A percentile compares a stretch with the other conserved stretches of the same genome.
phyloP scores from a whole-genome alignment of 192 early-diverging fungal genomes.

The Phycomyces blakesleeanus region DNA sequence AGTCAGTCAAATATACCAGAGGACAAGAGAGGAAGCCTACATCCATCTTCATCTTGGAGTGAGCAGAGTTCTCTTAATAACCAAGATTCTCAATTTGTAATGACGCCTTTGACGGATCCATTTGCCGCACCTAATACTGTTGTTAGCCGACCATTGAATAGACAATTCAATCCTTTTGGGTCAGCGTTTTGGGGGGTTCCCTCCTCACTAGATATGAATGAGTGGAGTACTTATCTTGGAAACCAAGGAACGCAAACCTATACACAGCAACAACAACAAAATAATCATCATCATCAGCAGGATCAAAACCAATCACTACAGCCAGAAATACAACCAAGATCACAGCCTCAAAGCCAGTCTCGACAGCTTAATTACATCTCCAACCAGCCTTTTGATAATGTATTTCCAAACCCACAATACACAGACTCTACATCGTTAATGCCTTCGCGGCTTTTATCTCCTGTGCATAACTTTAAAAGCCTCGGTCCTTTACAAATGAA shows the following conservation, averaged over 20 bases:
- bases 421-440: background rate
- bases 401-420: background rate
- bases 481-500: background rate
- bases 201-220: conserved; percentile 23
- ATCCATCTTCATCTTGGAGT: too few relatives aligned
- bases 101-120: conserved; percentile 17
- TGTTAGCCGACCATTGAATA: background rate
- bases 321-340: too few relatives aligned
- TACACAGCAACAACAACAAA: background rate
- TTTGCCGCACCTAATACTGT: conserved; percentile 32
- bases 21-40: too few relatives aligned
- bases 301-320: too few relatives aligned
- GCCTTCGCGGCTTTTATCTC: background rate
- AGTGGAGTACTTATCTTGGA: conserved; percentile 25
- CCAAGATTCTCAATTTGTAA: too few relatives aligned
- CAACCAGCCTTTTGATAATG: background rate
- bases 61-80: too few relatives aligned
- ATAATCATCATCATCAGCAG: too few relatives aligned
- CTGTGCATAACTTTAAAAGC: background rate
- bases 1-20: too few relatives aligned
- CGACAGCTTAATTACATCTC: too few relatives aligned
- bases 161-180: conserved; percentile 17
- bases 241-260: background rate
- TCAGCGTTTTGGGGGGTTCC: conserved; percentile 30
- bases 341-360: too few relatives aligned